Conservation (phyloP, 2,329 filamentous ascomycete genomes). For the Sphaerulina musiva region DNA sequence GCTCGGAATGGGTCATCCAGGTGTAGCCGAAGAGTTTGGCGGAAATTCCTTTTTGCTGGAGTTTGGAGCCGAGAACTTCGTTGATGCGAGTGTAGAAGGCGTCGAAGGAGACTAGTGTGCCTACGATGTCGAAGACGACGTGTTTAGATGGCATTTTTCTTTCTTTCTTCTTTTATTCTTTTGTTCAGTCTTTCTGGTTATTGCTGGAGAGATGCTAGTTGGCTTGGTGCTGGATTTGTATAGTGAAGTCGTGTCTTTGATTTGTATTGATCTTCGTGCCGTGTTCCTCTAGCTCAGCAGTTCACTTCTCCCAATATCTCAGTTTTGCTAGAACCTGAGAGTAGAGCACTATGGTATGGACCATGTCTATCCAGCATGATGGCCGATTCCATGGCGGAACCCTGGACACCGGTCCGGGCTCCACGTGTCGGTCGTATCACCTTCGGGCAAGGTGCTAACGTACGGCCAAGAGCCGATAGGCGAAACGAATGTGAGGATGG, state of each 20-base stretch:
- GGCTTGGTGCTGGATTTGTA: background rate
- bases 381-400: background rate
- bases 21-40: slow-evolving; percentile 42
- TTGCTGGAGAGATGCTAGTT: background rate
- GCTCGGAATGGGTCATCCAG: slow-evolving; percentile 45
- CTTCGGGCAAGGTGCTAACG: background rate
- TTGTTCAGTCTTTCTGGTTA: background rate
- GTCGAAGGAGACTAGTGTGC: slow-evolving; percentile 46
- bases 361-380: background rate
- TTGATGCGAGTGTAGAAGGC: slow-evolving; percentile 41
- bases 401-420: background rate
- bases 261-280: background rate
- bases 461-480: background rate
- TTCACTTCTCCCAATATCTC: too few relatives aligned
- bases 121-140: slow-evolving; percentile 43
- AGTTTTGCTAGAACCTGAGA: background rate
- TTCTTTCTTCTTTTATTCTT: background rate
- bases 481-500: background rate
- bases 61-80: slow-evolving; percentile 37
- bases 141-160: slow-evolving; percentile 20
- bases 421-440: background rate
- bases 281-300: too few relatives aligned
- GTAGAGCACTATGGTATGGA: background rate
- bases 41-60: slow-evolving; percentile 37
- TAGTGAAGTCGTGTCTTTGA: background rate